A percentile compares a stretch with the other conserved stretches of the same genome.
phyloP scores from a whole-genome alignment of 108 stramenopile species.

The Schizochytrium sp. region DNA sequence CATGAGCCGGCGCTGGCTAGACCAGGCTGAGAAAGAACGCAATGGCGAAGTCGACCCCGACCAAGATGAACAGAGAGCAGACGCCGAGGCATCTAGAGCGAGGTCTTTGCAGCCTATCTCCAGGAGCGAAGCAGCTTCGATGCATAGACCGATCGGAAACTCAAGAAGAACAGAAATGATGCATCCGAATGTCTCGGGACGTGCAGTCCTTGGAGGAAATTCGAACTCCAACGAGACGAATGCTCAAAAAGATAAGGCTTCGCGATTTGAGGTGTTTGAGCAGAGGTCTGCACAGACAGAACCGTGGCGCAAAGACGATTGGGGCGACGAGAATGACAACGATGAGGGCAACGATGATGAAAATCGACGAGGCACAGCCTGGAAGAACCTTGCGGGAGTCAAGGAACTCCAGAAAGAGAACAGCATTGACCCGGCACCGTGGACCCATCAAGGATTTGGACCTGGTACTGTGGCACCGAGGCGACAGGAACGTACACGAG shows the following conservation, averaged over 20 bases:
- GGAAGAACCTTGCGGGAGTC: conserved; percentile 31
- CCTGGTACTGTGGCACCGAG: not conserved
- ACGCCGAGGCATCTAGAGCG: not conserved
- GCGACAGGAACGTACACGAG: not conserved
- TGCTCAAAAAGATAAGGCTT: not conserved
- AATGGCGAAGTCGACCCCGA: not conserved
- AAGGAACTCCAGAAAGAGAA: conserved; percentile 26
- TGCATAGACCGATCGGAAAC: conserved; percentile 4
- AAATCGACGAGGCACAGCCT: not conserved
- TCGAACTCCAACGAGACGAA: not conserved
- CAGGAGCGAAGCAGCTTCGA: conserved; percentile 7
- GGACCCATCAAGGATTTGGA: conserved; percentile 55
- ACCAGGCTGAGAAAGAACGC: conserved; percentile 60
- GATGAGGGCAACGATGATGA: not conserved
- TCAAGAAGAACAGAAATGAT: not conserved
- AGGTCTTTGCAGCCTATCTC: conserved; percentile 38
- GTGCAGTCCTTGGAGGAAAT: conserved; percentile 1
- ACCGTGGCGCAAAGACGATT: conserved; percentile 45
- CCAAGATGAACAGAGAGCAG: not conserved
- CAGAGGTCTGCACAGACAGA: not conserved
- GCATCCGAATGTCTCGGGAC: conserved; percentile 1
- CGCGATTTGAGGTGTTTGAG: conserved; percentile 18
- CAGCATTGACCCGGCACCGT: not conserved
- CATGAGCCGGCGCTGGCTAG: conserved; percentile 69
- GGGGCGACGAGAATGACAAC: not conserved